phyloP scores from a whole-genome alignment of 305 asterid species.

The Solanum hybrid region DNA sequence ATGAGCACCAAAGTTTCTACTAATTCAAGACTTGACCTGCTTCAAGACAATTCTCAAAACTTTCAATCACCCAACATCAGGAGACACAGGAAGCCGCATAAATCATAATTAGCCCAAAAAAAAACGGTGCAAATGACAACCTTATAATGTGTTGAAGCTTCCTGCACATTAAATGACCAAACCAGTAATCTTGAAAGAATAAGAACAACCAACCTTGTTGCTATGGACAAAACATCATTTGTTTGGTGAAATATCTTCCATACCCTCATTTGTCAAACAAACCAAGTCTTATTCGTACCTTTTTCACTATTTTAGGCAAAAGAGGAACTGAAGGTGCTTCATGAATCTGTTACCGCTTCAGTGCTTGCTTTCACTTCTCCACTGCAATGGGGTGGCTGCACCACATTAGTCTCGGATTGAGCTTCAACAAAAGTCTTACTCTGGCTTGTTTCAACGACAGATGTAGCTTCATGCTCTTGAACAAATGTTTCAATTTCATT shows the following conservation, averaged over 20 bases:
- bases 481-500: slow-evolving; percentile 19
- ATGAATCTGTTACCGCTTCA: slow-evolving; percentile 7
- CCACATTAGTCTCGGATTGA: slow-evolving; percentile 16
- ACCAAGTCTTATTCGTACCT: slow-evolving; percentile 18
- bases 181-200: slow-evolving; percentile 27
- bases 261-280: slow-evolving; percentile 21
- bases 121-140: slow-evolving; percentile 8
- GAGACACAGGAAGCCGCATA: slow-evolving; percentile 12
- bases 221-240: slow-evolving; percentile 32
- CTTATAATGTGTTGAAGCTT: slow-evolving; percentile 10
- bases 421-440: slow-evolving; percentile 16
- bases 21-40: slow-evolving; percentile 11
- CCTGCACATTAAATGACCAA: slow-evolving; percentile 5
- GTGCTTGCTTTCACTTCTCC: slow-evolving; percentile 14
- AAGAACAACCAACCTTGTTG: slow-evolving; percentile 31
- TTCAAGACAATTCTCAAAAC: not conserved
- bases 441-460: slow-evolving; percentile 18
- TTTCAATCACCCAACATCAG: not conserved
- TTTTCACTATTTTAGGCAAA: slow-evolving; percentile 18
- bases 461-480: slow-evolving; percentile 14
- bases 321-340: slow-evolving; percentile 14
- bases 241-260: slow-evolving; percentile 22
- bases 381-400: slow-evolving; percentile 16
- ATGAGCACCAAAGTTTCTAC: slow-evolving; percentile 13
- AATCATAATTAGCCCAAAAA: slow-evolving; percentile 9